Percentiles rank a stretch among this genome's conserved stretches.
Conservation (phyloP, 225 moss, liverwort and hornwort genomes). For the Neckera pumila region DNA sequence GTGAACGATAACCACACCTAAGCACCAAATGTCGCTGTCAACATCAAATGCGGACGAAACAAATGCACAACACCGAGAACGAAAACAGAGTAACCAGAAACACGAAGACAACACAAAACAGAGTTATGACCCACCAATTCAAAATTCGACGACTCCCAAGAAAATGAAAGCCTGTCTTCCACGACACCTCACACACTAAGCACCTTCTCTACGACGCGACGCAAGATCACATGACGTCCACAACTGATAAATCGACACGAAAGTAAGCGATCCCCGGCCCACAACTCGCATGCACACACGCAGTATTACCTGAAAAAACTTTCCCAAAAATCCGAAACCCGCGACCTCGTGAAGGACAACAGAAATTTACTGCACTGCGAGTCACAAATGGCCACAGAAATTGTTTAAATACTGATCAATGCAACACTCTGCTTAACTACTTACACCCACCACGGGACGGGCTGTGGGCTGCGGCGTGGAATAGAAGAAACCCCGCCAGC, state of each 20-base stretch:
- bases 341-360: not conserved
- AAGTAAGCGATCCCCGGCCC: not conserved
- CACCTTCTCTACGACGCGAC: conserved; percentile 7
- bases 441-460: not conserved
- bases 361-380: not conserved
- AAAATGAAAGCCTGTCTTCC: not conserved
- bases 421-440: not conserved
- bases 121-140: not conserved
- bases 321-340: not conserved
- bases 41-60: not conserved
- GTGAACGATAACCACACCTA: not conserved
- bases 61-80: not conserved
- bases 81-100: not conserved
- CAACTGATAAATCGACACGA: not conserved
- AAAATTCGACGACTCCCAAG: not conserved
- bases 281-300: not conserved
- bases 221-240: not conserved
- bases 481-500: not conserved
- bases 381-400: not conserved
- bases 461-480: not conserved
- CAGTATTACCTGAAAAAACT: not conserved
- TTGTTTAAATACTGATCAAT: no score
- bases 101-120: not conserved
- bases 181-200: not conserved
- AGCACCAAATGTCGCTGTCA: not conserved